Percentiles rank a stretch among this genome's conserved stretches.
These are phyloP conservation scores for Asparagopsis taxiformis DNA, from an alignment of 31 red algal species.

Conservation along the genomic window DNA sequence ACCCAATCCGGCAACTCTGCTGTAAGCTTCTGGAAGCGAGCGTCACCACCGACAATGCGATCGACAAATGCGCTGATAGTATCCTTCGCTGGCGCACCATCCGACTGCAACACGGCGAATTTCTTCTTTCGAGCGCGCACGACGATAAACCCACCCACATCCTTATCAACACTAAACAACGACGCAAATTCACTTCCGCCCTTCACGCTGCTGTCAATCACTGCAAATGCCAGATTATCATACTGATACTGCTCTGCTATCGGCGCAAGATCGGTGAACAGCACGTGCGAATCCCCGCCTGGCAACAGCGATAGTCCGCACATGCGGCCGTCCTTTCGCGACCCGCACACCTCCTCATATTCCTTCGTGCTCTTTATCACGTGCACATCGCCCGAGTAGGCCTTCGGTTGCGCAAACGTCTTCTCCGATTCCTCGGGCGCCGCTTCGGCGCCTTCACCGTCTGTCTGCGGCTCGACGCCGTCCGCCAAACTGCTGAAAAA, in stretches of 20 bases:
- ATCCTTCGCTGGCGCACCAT: slow-evolving; percentile 10
- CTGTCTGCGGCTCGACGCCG: slow-evolving; percentile 3
- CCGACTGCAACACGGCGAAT: slow-evolving; percentile 36
- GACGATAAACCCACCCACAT: slow-evolving; percentile 46
- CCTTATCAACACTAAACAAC: slow-evolving; percentile 25
- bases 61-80: slow-evolving; percentile 71
- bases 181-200: slow-evolving; percentile 25
- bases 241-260: slow-evolving; percentile 72
- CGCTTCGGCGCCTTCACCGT: neutral
- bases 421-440: slow-evolving; percentile 16
- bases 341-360: slow-evolving; percentile 63
- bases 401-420: slow-evolving; percentile 69
- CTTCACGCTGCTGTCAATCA: slow-evolving; percentile 40
- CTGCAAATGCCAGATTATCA: slow-evolving; percentile 77
- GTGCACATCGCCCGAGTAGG: slow-evolving; percentile 50
- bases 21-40: slow-evolving; percentile 46
- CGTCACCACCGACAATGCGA: slow-evolving; percentile 79
- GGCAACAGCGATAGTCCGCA: slow-evolving; percentile 62
- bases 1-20: slow-evolving; percentile 68
- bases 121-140: slow-evolving; percentile 74
- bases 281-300: slow-evolving; percentile 17
- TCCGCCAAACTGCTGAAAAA: slow-evolving; percentile 46
- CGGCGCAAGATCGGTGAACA: slow-evolving; percentile 15
- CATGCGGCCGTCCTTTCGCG: slow-evolving; percentile 77
- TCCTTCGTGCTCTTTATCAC: slow-evolving; percentile 22